Evolutionary conservation across 2,329 filamentous ascomycete species (phyloP), one percentile per base, ranked within the genome.

Genomic region (Alternaria brassicicola): DNA sequence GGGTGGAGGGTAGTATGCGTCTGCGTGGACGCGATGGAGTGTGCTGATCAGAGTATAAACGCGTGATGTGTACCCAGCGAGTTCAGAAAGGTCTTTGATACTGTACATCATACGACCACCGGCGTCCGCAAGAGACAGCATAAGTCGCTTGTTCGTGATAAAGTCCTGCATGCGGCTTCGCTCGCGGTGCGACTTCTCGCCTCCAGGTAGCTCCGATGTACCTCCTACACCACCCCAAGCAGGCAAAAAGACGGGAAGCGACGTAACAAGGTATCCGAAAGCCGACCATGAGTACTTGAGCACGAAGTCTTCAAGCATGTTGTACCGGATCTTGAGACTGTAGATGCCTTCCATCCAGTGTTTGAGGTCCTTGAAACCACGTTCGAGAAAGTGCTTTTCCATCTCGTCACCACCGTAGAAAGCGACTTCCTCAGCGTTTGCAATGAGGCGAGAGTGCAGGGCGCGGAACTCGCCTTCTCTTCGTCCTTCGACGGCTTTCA

Each of bases 91-190:
- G 73, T 99, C 96, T 79, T 99, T 99, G 82, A 99, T 96, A 62
- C 91, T 95, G 82, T 99, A 99, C 95, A 99, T 99, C 92, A 99
- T 97, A 45, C 95, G 87, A 25, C 94, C 94, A 58, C 95, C 95
- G 2, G 95, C 95, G 78, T 99, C 95, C 9, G 95, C 95, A 35
- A 99, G 85, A 15, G 94, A 98, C 30, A 99, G 85, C 95, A 99
- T 98, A 36, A 99, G 88, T 4, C 95, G 88, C 78, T 99, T 98
- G 81, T 99, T 99, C 12, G 95, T 99, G 78, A 99, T 97, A 79
- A 99, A 99, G 31, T 96, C 92, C 80, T 96, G 95, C 92, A 98
- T 99, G 38, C 96, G 91, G 55, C 89, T 88, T 45, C 91, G 87
- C 76, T 96, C 92, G 26, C 90, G 86, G 26, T 86, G 84, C 26